phyloP scores from a whole-genome alignment of 148 eudicot species.

The Rhododendron ferrugineum region DNA sequence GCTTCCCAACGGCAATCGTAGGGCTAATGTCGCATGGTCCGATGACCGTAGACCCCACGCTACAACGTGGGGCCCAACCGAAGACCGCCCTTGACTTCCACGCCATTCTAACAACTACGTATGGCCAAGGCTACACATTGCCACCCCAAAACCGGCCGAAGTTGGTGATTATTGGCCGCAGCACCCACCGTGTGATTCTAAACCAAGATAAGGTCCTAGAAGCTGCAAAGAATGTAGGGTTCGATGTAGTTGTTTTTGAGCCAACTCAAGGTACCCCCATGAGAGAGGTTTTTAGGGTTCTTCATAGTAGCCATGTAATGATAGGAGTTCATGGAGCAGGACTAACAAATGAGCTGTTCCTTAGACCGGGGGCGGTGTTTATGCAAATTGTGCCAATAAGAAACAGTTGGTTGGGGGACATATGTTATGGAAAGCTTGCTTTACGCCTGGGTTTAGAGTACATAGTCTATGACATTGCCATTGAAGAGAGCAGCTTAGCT shows the following conservation, averaged over 20 bases:
- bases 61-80: conserved; percentile 14
- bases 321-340: conserved; percentile 52
- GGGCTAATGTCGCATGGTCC: conserved; percentile 54
- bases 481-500: conserved; percentile 25
- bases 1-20: conserved; percentile 35
- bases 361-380: conserved; percentile 32
- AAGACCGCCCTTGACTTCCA: conserved; percentile 43
- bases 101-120: conserved; percentile 26
- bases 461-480: conserved; percentile 24
- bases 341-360: conserved; percentile 41
- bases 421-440: conserved; percentile 34
- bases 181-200: conserved; percentile 28
- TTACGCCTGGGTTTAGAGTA: conserved; percentile 40
- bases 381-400: conserved; percentile 44
- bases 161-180: conserved; percentile 39
- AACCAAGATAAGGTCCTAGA: conserved; percentile 36
- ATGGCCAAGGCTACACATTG: conserved; percentile 20
- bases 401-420: conserved; percentile 38
- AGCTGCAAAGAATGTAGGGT: conserved; percentile 41
- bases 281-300: conserved; percentile 31
- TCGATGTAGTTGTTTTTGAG: conserved; percentile 42
- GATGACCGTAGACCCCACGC: conserved; percentile 41
- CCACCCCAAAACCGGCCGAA: conserved; percentile 29
- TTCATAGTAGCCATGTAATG: conserved; percentile 37
- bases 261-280: conserved; percentile 33